phyloP scores from a whole-genome alignment of 228 moss, liverwort and hornwort genomes.

The Sphagnum fallax region DNA sequence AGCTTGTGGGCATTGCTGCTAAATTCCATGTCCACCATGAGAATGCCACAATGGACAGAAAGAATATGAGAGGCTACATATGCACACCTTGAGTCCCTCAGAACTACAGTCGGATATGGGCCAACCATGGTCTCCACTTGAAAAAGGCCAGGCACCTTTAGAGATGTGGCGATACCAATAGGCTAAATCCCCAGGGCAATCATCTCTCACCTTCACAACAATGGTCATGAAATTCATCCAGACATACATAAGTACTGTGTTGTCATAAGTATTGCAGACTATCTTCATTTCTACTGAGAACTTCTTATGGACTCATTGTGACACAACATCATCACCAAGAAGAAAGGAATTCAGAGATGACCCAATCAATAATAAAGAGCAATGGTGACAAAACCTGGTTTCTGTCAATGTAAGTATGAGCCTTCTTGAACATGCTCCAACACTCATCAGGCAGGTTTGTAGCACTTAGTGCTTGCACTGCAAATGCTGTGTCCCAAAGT shows the following conservation, averaged over 20 bases:
- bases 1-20: too few relatives aligned
- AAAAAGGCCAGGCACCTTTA: conserved; percentile 94
- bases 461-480: conserved; percentile 76
- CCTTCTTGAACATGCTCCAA: conserved; percentile 59
- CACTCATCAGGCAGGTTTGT: conserved; percentile 64
- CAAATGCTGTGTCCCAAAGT: conserved; percentile 88
- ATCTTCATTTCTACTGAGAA: too few relatives aligned
- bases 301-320: too few relatives aligned
- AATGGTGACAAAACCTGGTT: conserved; percentile 39
- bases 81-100: conserved; percentile 74
- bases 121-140: conserved; percentile 90
- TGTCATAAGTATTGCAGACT: too few relatives aligned
- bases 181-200: conserved; percentile 52
- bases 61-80: not conserved
- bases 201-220: conserved; percentile 67
- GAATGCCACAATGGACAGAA: not conserved
- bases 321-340: too few relatives aligned
- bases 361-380: conserved; percentile 3
- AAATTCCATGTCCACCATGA: too few relatives aligned
- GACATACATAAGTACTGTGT: not conserved
- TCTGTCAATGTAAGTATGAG: conserved; percentile 55
- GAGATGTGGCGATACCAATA: conserved; percentile 87
- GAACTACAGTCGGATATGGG: conserved; percentile 92
- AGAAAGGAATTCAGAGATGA: not conserved
- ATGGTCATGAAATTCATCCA: not conserved